Conservation (phyloP, 768 basidiomycete genomes). For the Lentinula raphanica region DNA sequence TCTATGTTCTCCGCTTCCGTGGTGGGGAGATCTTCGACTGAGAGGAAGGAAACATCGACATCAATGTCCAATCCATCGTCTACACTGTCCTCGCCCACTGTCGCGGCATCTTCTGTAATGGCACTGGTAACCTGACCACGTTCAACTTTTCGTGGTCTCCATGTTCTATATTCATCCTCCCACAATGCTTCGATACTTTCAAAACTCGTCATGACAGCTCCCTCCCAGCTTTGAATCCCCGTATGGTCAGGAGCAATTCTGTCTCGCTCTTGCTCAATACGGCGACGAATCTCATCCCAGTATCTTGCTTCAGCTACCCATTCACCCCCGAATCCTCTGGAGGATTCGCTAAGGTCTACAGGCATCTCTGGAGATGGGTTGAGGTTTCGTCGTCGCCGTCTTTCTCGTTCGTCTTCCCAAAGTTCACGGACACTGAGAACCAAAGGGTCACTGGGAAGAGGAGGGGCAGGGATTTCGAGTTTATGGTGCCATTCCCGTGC, state of each 20-base stretch:
- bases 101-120: background rate
- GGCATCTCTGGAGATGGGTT: conserved; percentile 71
- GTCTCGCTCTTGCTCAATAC: conserved; percentile 47
- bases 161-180: conserved; percentile 55
- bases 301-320: conserved; percentile 74
- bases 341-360: conserved; percentile 59
- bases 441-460: conserved; percentile 59
- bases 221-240: conserved; percentile 49
- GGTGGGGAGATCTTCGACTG: conserved; percentile 41
- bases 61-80: conserved; percentile 30
- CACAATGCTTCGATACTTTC: conserved; percentile 87
- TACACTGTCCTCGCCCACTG: conserved; percentile 11
- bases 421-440: conserved; percentile 87
- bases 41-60: conserved; percentile 48
- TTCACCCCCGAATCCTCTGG: conserved; percentile 48
- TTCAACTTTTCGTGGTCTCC: conserved; percentile 39
- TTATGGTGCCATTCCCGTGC: conserved; percentile 62
- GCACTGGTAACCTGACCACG: background rate
- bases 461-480: conserved; percentile 59
- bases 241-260: conserved; percentile 11
- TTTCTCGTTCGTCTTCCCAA: conserved; percentile 92
- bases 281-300: conserved; percentile 65
- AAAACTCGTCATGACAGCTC: conserved; percentile 81
- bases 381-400: conserved; percentile 63
- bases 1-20: conserved; percentile 20